Base-by-base conservation (phyloP, 768 basidiomycete species). In the Trametes cubensis region DNA sequence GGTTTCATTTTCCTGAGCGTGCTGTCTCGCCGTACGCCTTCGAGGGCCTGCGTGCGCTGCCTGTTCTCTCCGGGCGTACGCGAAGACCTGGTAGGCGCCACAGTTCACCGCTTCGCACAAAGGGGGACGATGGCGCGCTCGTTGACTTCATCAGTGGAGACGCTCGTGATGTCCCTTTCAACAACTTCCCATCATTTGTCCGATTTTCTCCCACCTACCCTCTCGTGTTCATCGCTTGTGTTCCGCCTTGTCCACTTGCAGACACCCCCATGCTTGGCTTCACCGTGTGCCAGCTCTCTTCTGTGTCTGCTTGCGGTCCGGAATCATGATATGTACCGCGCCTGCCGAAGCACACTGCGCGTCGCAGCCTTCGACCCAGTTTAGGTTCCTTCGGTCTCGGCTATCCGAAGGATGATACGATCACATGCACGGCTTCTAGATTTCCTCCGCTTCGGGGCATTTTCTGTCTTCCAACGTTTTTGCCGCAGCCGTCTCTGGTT, bases 341-440 rank as follows among this genome's bases (percentile, higher is more conserved):
- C 26, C 28, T 49, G 58, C 49, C n/a, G 58, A 51, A 59, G 49
- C 45, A 47, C 45, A 25, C 8, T 49, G 21, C 46, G 55, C 18
- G 25, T 41, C 23, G 40, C 46, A 25, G 41, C 14, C 61, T 45
- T 62, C 48, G 55, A 28, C 28, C 49, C 25, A 55, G 26, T 44
- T 45, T 52, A 51, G 49, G 40, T 48, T 52, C 38, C 42, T 23
- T 51, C 34, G 48, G 55, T 40, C 55, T 56, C 23, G 55, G 34
- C 54, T 56, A 30, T 26, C 23, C 55, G 61, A 49, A 49, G 48
- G 54, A 4, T 50, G 61, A 40, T 51, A 34, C 61, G 18, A 56
- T 62, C 61, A 62, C 55, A 51, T 51, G 61, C 18, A 45, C 61
- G 28, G 28, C 48, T 62, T 62, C 61, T 57, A 46, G 60, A 51